Evolutionary conservation across 2,329 filamentous ascomycete species (phyloP), one percentile per base, ranked within the genome.

Genomic region (Aspergillus hortae): DNA sequence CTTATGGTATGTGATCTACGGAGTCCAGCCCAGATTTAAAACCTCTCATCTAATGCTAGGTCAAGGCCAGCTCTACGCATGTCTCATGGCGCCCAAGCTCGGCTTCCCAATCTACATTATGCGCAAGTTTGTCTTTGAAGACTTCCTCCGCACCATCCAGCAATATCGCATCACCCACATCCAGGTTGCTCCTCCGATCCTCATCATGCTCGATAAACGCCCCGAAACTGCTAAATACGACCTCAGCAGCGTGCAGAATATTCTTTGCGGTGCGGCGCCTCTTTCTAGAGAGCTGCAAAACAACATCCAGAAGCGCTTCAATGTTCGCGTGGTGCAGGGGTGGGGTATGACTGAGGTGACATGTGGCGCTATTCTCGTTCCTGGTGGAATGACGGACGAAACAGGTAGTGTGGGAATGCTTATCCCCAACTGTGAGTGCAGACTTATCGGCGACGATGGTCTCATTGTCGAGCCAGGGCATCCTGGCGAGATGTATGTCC

Each of bases 341-440:
- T 84, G 80, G 77, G 83, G 83, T 4, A 84, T 85, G 82, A 85
- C 83, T 0, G 83, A 85, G 65, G 69, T 72, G 14, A 72, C 70
- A 2, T 74, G 69, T 47, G 71, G 67, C 6, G 76, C 71, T 0
- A 67, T 77, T 14, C 74, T 73, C 42, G 68, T 79, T 6, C 73
- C 75, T 1, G 67, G 66, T 2, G 69, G 71, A 2, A 52, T 70
- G n/a, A 56, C 56, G 48, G 71, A 73, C 49, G 64, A 71, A 35
- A 74, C 71, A 11, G 77, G 77, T 3, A 74, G 72, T 42, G 80
- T 84, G 0, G 82, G 83, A 45, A 68, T 78, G 55, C 65, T 85
- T 27, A 63, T 76, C 46, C 75, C 82, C 3, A 84, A 84, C 58
- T 75, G 72, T 52, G 77, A 82, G 54, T 77, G 72, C 23, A 78